Base-by-base conservation (phyloP, 768 basidiomycete species). In the Gymnopilus dilepis region DNA sequence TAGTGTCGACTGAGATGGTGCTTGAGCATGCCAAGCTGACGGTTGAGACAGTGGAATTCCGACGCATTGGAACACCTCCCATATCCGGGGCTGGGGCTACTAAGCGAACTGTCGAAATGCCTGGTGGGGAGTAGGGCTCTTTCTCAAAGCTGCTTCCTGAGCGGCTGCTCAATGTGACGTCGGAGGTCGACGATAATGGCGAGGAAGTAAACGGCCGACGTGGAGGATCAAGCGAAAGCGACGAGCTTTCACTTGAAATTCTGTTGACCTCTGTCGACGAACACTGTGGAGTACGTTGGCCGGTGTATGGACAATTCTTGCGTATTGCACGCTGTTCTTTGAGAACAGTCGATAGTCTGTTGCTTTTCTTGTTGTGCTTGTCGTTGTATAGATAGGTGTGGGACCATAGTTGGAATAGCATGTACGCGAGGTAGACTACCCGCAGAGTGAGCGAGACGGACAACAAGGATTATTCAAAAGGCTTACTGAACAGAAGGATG, bases 341-440 rank as follows among this genome's bases (percentile, higher is more conserved):
- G 17, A 78, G 72, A 1, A 78, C 57, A 38, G 71, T 64, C 55
- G 71, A 77, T 21, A 82, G 75, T 15, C 67, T 76, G 38, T 73
- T 68, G 58, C 82, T 84, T 63, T 81, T 81, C 56, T 76, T 74
- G 51, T 76, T 78, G 62, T 78, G 74, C 12, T 71, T 62, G 56
- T 87, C 84, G 60, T 74, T 76, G 64, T 91, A 95, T 15, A 95
- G 79, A 64, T 86, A 78, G 4, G 87, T 84, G 71, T 95, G 92
- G 0, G 92, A 92, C 77, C 81, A 90, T 3, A 92, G 77, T 71
- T 94, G 93, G 75, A 94, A 94, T 62, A 90, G 73, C 17, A 95
- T 82, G 67, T 91, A 93, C 19, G 77, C 75, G 17, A 73, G 70
- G 67, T 95, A 95, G 61, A 92, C 91, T 92, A 52, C 34, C 7